These are phyloP conservation scores for Pseudevernia furfuracea DNA, from an alignment of 495 filamentous ascomycete genomes.

Conservation along the genomic window DNA sequence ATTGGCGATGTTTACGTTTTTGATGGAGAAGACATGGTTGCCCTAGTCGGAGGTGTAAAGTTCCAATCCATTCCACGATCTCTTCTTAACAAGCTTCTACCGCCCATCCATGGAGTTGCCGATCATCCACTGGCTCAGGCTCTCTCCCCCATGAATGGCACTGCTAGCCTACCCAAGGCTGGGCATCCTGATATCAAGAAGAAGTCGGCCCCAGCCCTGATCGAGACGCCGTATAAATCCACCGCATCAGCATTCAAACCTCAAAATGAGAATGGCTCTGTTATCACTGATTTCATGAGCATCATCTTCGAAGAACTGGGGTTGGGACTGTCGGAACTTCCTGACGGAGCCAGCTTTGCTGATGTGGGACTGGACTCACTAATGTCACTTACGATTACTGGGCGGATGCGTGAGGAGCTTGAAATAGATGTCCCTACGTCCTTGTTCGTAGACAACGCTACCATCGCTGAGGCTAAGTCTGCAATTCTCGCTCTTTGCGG, in stretches of 20 bases:
- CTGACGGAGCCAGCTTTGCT: constrained; percentile 1
- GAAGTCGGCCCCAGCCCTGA: not conserved
- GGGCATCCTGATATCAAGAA: not conserved
- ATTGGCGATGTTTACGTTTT: constrained; percentile 49
- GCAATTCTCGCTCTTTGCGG: constrained; percentile 9
- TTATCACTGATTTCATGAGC: not conserved
- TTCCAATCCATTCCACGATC: constrained; percentile 29
- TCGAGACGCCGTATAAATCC: not conserved
- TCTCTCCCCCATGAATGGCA: constrained; percentile 31
- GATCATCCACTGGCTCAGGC: constrained; percentile 13
- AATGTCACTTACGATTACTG: constrained; percentile 37
- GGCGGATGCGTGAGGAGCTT: constrained; percentile 33
- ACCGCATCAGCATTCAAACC: not conserved
- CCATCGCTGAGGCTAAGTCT: constrained; percentile 34
- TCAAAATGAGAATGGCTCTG: not conserved
- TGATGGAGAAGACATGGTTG: constrained; percentile 38
- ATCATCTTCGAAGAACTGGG: not conserved
- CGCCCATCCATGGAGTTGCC: constrained; percentile 28
- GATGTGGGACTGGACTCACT: constrained; percentile 47
- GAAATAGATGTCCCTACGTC: constrained; percentile 28
- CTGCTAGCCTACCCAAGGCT: not conserved
- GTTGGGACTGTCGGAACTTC: too few relatives aligned
- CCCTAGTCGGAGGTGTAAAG: constrained; percentile 31
- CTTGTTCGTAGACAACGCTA: constrained; percentile 39
- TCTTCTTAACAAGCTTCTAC: constrained; percentile 29